These are phyloP conservation scores for Phytophthora pluvialis DNA, from an alignment of 352 stramenopile genomes.

Conservation along the genomic window DNA sequence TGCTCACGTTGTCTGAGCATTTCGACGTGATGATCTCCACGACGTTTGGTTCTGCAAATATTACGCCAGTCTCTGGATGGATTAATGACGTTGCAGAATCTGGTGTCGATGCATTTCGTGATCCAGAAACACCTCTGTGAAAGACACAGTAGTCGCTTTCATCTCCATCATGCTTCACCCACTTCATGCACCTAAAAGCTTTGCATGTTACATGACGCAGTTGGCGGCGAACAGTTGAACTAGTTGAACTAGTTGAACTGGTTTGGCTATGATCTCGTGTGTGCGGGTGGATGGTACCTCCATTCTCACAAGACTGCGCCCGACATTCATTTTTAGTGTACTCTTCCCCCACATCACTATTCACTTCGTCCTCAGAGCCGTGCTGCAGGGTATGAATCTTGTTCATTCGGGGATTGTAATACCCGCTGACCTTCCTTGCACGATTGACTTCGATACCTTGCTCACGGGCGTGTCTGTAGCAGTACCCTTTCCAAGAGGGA, in stretches of 20 bases:
- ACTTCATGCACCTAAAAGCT: background rate
- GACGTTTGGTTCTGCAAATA: background rate
- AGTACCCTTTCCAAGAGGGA: conserved; percentile 4
- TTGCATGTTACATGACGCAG: background rate
- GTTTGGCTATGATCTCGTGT: background rate
- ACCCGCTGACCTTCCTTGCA: background rate
- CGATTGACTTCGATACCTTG: background rate
- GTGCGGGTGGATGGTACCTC: no score
- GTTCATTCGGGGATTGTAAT: background rate
- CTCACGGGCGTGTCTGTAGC: conserved; percentile 8
- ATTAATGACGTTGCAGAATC: background rate
- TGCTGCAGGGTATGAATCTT: background rate
- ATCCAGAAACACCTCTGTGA: background rate
- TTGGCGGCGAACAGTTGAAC: background rate
- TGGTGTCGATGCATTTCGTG: background rate
- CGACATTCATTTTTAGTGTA: background rate
- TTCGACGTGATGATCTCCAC: background rate
- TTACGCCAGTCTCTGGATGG: background rate
- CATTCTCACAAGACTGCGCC: background rate
- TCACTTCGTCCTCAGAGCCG: background rate
- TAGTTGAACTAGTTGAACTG: background rate
- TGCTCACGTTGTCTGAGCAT: background rate
- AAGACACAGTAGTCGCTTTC: background rate
- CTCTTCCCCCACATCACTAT: no score
- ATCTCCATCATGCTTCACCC: background rate